These are phyloP conservation scores for Ramalina intermedia DNA, from an alignment of 495 filamentous ascomycete genomes.

Conservation along the genomic window DNA sequence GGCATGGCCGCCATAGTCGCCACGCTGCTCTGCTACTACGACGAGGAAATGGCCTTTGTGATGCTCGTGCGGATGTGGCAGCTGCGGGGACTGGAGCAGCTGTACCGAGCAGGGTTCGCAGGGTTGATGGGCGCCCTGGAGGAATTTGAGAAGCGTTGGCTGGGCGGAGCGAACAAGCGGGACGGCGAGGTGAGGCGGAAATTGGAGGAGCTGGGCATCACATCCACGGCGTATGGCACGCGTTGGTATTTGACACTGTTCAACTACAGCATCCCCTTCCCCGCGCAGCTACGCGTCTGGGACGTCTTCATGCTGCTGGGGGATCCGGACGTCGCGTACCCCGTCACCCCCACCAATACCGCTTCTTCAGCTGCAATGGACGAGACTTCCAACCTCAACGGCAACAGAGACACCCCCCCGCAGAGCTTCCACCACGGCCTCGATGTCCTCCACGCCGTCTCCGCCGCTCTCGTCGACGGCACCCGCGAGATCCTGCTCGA, in stretches of 20 bases:
- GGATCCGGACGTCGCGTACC: constrained; percentile 35
- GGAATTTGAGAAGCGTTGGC: constrained; percentile 81
- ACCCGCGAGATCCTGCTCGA: constrained; percentile 84
- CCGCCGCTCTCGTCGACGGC: constrained; percentile 82
- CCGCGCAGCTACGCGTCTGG: constrained; percentile 96
- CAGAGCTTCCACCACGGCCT: constrained; percentile 48
- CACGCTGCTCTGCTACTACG: constrained; percentile 89
- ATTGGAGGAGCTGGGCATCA: constrained; percentile 65
- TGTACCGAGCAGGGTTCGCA: constrained; percentile 73
- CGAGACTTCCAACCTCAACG: constrained; percentile 1
- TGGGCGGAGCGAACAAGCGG: constrained; percentile 25
- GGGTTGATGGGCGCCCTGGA: constrained; percentile 78
- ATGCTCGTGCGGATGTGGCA: constrained; percentile 92
- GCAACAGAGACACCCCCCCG: background rate
- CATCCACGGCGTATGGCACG: constrained; percentile 84
- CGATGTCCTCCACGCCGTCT: constrained; percentile 81
- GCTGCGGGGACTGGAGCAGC: constrained; percentile 65
- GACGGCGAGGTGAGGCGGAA: constrained; percentile 45
- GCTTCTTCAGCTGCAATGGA: background rate
- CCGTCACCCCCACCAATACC: background rate
- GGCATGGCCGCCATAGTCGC: constrained; percentile 93
- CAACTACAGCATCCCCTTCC: constrained; percentile 91
- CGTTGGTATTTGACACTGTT: constrained; percentile 97
- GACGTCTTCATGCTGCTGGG: constrained; percentile 97
- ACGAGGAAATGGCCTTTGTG: constrained; percentile 85